Base-by-base conservation (phyloP, 371 early-diverging fungal species). In the Choanephora cucurbitarum region DNA sequence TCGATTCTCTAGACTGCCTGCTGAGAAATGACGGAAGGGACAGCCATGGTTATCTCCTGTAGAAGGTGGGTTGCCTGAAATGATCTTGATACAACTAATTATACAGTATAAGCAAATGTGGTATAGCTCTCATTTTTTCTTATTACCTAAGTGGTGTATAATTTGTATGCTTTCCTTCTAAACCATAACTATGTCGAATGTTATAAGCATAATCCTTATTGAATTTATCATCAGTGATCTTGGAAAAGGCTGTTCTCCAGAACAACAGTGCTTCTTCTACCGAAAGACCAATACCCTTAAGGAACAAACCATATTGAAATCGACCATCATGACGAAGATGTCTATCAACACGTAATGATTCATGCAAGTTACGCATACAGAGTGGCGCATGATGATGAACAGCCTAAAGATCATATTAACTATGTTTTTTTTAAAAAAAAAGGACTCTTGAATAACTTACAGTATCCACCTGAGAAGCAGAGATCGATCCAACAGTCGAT, bases 151-250 rank as follows among this genome's bases (percentile, higher is more conserved):
- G 97, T 2, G 98, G 92, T 10, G 82, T 76, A 73, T 98, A 99
- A 66, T 96, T 88, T 11, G 85, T 85, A 15, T 98, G 89, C 49
- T 89, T 91, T 23, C 99, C 99, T 72, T 99, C 99, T 64, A 91
- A 65, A 49, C 99, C 99, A 75, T 99, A 99, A 67, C 91, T 95
- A 80, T 98, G 97, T 33, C 99, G 84, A 54, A 99, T 88, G 62
- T 93, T 93, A 78, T 99, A 99, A 18, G 95, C 84, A 61, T 99
- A 97, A 14, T 81, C 84, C 64, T 85, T 99, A 56, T 92, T 82
- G 71, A 99, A 99, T 60, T 91, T 84, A 51, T 94, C 95, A 46
- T 91, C 94, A n/a, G 90, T 84, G 41, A 86, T 67, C 34, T 83
- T 85, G 37, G 76, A 67, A 79, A 98, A 86, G 49, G 88, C 81